A percentile compares a stretch with the other conserved stretches of the same genome.
Conservation (phyloP, 306 rosid genomes). For the Amphicarpaea edgeworthii region DNA sequence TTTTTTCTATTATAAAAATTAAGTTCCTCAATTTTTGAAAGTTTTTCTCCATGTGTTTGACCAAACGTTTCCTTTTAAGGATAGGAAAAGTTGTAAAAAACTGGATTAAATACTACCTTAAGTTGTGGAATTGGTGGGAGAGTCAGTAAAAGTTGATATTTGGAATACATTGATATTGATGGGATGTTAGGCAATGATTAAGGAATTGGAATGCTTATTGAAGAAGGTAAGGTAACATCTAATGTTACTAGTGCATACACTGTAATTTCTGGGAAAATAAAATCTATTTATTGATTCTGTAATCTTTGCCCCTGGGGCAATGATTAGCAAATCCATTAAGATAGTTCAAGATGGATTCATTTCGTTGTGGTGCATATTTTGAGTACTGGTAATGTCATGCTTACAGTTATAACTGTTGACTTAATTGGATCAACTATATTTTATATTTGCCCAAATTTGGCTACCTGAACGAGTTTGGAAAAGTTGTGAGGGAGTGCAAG, state of each 20-base stretch:
- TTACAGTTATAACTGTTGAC: neutral
- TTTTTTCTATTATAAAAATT: neutral
- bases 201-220: neutral
- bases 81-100: neutral
- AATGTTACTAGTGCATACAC: neutral
- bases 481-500: neutral
- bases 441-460: neutral
- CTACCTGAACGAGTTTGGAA: slow-evolving; percentile 1
- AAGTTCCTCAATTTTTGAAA: neutral
- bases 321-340: neutral
- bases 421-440: slow-evolving; percentile 17
- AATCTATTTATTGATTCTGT: neutral
- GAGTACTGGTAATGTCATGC: neutral
- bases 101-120: neutral
- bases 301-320: neutral
- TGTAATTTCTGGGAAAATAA: neutral
- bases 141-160: slow-evolving; percentile 13
- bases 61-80: neutral
- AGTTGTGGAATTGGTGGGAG: slow-evolving; percentile 20
- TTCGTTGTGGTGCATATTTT: slow-evolving; percentile 33
- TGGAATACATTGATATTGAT: neutral
- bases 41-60: neutral
- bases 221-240: neutral
- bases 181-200: neutral
- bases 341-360: slow-evolving; percentile 2